Conservation (phyloP, 139 green algal species). For the Coelastrella sp. region DNA sequence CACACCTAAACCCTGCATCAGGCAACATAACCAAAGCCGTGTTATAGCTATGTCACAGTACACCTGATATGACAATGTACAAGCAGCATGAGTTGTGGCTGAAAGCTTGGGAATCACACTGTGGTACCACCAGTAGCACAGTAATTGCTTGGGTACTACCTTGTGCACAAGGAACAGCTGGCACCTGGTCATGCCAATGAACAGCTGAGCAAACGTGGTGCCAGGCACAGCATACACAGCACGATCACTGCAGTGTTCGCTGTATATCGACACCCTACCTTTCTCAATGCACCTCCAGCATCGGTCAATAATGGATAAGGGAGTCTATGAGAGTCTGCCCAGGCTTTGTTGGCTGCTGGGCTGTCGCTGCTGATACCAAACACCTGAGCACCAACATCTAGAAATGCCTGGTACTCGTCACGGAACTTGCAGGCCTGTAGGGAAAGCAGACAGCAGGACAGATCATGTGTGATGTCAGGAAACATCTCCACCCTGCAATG, state of each 20-base stretch:
- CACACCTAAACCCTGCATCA: conserved; percentile 60
- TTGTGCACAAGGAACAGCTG: too few species aligned
- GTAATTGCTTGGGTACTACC: too few species aligned
- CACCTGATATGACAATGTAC: not conserved
- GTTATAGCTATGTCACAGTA: too few species aligned
- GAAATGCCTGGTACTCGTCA: conserved; percentile 68
- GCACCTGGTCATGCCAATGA: too few species aligned
- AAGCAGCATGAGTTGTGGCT: not conserved
- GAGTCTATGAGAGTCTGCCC: conserved; percentile 63
- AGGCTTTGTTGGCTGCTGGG: conserved; percentile 67
- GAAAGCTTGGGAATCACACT: too few species aligned
- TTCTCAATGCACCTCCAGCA: conserved; percentile 54
- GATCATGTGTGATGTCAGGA: too few species aligned
- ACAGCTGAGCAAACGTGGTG: too few species aligned
- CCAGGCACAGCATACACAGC: too few species aligned
- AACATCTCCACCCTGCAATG: too few species aligned
- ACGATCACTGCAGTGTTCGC: too few species aligned
- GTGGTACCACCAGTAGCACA: too few species aligned
- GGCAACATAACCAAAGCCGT: not conserved
- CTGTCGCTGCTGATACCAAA: conserved; percentile 66
- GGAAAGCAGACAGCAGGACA: not conserved
- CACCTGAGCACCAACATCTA: conserved; percentile 58
- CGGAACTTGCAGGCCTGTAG: conserved; percentile 75
- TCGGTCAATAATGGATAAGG: conserved; percentile 68
- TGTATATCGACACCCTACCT: conserved; percentile 52